Evolutionary conservation across 129 eudicot species (phyloP).

Genomic region (Flaveria trinervia): DNA sequence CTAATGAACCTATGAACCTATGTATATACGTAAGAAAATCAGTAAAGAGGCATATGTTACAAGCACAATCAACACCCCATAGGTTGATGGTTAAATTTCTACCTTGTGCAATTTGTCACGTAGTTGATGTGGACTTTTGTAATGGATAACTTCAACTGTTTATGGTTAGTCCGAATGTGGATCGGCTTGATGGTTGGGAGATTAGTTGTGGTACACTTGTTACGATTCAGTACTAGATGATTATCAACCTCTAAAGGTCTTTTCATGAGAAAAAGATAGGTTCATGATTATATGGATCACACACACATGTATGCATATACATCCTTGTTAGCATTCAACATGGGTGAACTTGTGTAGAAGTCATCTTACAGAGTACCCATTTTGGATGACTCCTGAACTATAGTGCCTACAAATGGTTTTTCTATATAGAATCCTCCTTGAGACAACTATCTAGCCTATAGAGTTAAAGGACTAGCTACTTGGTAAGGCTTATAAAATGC

Average conservation of each 20-base stretch:
- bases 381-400: not conserved
- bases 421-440: not conserved
- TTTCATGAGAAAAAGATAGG: not conserved
- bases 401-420: not conserved
- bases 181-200: not conserved
- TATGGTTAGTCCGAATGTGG: not conserved
- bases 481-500: not conserved
- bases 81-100: not conserved
- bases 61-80: not conserved
- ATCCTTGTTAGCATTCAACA: not conserved
- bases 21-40: not conserved
- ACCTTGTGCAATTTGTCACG: conserved; percentile 9
- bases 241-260: not conserved
- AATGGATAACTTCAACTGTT: not conserved
- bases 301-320: not conserved
- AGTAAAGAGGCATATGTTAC: not conserved
- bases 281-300: not conserved
- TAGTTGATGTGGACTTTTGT: conserved; percentile 5
- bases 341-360: not conserved
- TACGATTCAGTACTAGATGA: not conserved
- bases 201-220: not conserved
- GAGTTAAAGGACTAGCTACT: not conserved
- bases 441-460: not conserved
- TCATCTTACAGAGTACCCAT: not conserved
- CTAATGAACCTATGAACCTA: conserved; percentile 17